Base-by-base conservation (phyloP, 768 basidiomycete species). In the Auriculariales sp. region DNA sequence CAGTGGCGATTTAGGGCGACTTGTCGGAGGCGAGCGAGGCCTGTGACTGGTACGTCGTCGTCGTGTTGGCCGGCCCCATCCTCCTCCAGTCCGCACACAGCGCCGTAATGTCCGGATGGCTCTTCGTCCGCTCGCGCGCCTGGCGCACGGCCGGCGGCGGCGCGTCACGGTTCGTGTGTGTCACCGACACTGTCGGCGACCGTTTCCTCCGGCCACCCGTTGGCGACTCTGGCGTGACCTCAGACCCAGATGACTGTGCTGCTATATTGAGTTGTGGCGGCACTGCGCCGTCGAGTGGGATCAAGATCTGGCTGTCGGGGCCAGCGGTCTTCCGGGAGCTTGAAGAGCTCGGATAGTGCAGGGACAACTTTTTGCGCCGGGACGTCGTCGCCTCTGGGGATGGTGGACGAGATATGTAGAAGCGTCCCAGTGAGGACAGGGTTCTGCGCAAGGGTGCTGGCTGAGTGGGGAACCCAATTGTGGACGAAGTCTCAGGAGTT, bases 1-100 rank as follows among this genome's bases (percentile, higher is more conserved):
- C n/a, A n/a, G n/a, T n/a, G n/a, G n/a, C n/a, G n/a, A n/a, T n/a
- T n/a, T n/a, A n/a, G n/a, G n/a, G n/a, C n/a, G n/a, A n/a, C n/a
- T n/a, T n/a, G n/a, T n/a, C n/a, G n/a, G n/a, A n/a, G n/a, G n/a
- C n/a, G n/a, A n/a, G n/a, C n/a, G n/a, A n/a, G n/a, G n/a, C n/a
- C 39, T 44, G 27, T 19, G 39, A 12, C 22, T 25, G 39, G 22
- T 68, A 74, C 46, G 71, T 66, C 47, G 64, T 60, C 15, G 78
- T 81, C 60, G 73, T 66, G 55, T 78, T 78, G 31, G 78, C 79
- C 7, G 81, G 78, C 3, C 81, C 79, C 5, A 67, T 59, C 7
- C 63, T 60, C 1, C 73, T 62, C 77, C 77, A 85, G 47, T 76
- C 68, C 50, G 76, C 66, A 49, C 81, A 75, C 15, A 83, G 68